Percentiles rank a stretch among this genome's conserved stretches.
These are phyloP conservation scores for Verticillium zaregamsianum DNA, from an alignment of 2,329 filamentous ascomycete genomes.

Conservation along the genomic window DNA sequence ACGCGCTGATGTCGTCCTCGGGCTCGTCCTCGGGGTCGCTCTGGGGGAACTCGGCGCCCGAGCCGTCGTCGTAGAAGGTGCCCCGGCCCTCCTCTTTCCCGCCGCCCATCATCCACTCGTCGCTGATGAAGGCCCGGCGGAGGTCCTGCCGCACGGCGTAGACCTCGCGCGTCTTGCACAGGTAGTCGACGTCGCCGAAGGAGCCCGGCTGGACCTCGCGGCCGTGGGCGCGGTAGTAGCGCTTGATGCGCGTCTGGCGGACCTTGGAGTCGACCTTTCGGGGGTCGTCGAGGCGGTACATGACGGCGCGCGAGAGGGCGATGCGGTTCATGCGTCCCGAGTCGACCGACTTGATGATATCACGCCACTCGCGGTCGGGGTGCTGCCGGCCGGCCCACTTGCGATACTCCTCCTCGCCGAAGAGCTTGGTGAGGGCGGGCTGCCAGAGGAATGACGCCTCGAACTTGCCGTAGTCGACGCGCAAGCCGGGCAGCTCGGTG, in stretches of 20 bases:
- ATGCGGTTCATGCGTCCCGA: constrained; percentile 1
- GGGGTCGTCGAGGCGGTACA: not conserved
- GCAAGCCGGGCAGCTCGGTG: constrained; percentile 9
- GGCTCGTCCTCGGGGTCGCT: constrained; percentile 2
- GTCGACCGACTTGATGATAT: not conserved
- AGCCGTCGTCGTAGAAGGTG: constrained; percentile 2
- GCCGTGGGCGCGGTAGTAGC: constrained; percentile 2
- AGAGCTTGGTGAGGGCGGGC: constrained; percentile 10
- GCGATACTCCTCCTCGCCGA: constrained; percentile 12
- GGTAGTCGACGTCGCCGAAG: not conserved
- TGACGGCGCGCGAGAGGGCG: constrained; percentile 1
- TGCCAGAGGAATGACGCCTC: constrained; percentile 10
- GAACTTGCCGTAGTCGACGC: constrained; percentile 6
- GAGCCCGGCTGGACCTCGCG: not conserved
- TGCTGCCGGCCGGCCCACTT: constrained; percentile 7
- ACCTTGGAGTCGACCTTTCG: constrained; percentile 1
- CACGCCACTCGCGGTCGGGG: not conserved
- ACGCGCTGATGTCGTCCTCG: not conserved
- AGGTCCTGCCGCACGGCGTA: not conserved
- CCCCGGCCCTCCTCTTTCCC: constrained; percentile 1
- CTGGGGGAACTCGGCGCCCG: not conserved
- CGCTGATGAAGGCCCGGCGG: not conserved
- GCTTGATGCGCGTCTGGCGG: not conserved
- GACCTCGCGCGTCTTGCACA: constrained; percentile 1
- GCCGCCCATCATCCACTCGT: constrained; percentile 5